Conservation (phyloP, 352 stramenopile species). For the Globisporangium paroecandrum region DNA sequence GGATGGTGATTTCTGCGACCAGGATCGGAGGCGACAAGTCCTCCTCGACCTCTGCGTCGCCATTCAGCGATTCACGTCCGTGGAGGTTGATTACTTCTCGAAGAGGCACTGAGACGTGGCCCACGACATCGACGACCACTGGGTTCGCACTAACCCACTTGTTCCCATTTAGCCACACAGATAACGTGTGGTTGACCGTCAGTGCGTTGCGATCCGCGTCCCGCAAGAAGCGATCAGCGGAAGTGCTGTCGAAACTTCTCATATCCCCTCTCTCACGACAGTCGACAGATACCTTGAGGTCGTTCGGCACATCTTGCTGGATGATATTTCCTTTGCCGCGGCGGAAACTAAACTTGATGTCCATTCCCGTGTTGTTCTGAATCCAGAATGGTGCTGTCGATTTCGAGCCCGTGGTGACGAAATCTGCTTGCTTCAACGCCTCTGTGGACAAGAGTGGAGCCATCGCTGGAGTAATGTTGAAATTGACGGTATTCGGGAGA, state of each 20-base stretch:
- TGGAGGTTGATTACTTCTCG: constrained; percentile 44
- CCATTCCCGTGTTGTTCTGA: constrained; percentile 80
- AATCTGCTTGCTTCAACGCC: constrained; percentile 76
- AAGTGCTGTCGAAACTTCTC: constrained; percentile 84
- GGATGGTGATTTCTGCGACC: constrained; percentile 84
- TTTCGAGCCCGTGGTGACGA: constrained; percentile 83
- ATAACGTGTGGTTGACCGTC: constrained; percentile 87
- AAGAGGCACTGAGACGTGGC: constrained; percentile 78
- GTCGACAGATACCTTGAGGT: constrained; percentile 77
- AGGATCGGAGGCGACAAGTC: constrained; percentile 67
- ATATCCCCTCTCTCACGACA: constrained; percentile 85
- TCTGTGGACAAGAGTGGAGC: constrained; percentile 78
- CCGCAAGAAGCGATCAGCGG: constrained; percentile 70
- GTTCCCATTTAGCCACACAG: constrained; percentile 80
- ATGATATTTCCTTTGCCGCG: constrained; percentile 76
- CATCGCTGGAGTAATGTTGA: constrained; percentile 88
- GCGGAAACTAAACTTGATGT: constrained; percentile 86
- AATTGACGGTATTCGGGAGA: constrained; percentile 80
- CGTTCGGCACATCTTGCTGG: constrained; percentile 63
- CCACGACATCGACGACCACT: constrained; percentile 85
- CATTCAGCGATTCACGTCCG: constrained; percentile 20
- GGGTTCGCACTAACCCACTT: constrained; percentile 86
- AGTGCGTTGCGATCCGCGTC: constrained; percentile 66
- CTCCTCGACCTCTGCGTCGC: constrained; percentile 38
- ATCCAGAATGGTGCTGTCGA: constrained; percentile 88